Evolutionary conservation across 306 rosid genomes (phyloP).

Genomic region (Pyrus bretschneideri): DNA sequence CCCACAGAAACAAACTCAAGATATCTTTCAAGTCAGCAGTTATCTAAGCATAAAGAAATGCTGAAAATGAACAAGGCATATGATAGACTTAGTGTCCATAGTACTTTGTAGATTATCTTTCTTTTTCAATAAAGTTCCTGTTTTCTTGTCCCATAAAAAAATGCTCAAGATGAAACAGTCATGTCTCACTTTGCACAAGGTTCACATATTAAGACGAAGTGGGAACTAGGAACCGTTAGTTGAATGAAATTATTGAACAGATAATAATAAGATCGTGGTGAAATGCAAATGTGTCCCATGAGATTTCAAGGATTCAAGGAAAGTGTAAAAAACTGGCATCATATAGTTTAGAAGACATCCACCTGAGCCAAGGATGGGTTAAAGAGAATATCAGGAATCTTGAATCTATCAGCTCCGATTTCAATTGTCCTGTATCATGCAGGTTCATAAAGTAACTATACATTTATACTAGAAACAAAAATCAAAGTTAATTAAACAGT

Average conservation of each 20-base stretch:
- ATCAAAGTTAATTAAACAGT: slow-evolving; percentile 1
- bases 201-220: not conserved
- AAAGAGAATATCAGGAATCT: slow-evolving; percentile 92
- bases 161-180: not conserved
- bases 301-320: not conserved
- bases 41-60: not conserved
- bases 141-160: not conserved
- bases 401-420: slow-evolving; percentile 95
- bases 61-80: not conserved
- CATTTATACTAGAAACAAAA: not conserved
- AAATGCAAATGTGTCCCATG: not conserved
- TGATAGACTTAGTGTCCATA: not conserved
- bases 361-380: slow-evolving; percentile 86
- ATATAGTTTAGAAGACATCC: slow-evolving; percentile 12
- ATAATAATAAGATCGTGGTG: not conserved
- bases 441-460: not conserved
- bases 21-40: not conserved
- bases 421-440: slow-evolving; percentile 69
- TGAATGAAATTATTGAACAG: not conserved
- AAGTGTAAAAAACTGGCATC: not conserved
- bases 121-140: not conserved
- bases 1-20: not conserved
- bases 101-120: not conserved
- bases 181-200: not conserved
- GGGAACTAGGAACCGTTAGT: not conserved